Evolutionary conservation across 2,329 filamentous ascomycete species (phyloP).

Genomic region (Monosporascus ibericus): DNA sequence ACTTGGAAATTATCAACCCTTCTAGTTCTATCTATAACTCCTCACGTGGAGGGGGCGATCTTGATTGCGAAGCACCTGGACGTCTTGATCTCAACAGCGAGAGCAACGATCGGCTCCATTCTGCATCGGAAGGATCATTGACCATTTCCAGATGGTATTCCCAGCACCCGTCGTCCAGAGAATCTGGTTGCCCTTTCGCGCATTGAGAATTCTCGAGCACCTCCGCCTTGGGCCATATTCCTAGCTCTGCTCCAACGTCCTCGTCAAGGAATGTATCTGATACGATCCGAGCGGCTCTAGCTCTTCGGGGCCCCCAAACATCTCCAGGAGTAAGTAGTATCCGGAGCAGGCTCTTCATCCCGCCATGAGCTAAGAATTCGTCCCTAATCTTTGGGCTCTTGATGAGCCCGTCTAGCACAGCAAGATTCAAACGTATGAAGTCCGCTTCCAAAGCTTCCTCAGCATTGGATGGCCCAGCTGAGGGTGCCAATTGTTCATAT

Average conservation of each 20-base stretch:
- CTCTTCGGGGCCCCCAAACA: slow-evolving; percentile 44
- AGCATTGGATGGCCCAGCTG: slow-evolving; percentile 5
- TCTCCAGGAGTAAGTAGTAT: slow-evolving; percentile 25
- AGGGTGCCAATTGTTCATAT: slow-evolving; percentile 34
- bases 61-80: slow-evolving; percentile 1
- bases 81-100: slow-evolving; percentile 13
- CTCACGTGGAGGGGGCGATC: slow-evolving; percentile 3
- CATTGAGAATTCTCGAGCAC: slow-evolving; percentile 32
- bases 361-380: slow-evolving; percentile 49
- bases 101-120: slow-evolving; percentile 37
- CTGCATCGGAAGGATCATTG: slow-evolving; percentile 7
- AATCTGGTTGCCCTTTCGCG: slow-evolving; percentile 19
- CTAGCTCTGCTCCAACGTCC: slow-evolving; percentile 52
- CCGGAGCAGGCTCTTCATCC: slow-evolving; percentile 46
- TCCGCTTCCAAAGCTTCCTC: slow-evolving; percentile 15
- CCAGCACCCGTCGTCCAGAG: slow-evolving; percentile 49
- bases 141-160: slow-evolving; percentile 41
- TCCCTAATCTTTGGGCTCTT: slow-evolving; percentile 45
- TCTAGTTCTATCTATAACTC: slow-evolving; percentile 5
- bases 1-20: not conserved
- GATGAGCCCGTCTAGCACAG: slow-evolving; percentile 50
- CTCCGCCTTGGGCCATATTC: slow-evolving; percentile 45
- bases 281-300: slow-evolving; percentile 51
- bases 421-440: slow-evolving; percentile 28
- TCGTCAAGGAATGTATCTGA: slow-evolving; percentile 63